Base-by-base conservation (phyloP, 371 early-diverging fungal species). In the Globomyces sp. region DNA sequence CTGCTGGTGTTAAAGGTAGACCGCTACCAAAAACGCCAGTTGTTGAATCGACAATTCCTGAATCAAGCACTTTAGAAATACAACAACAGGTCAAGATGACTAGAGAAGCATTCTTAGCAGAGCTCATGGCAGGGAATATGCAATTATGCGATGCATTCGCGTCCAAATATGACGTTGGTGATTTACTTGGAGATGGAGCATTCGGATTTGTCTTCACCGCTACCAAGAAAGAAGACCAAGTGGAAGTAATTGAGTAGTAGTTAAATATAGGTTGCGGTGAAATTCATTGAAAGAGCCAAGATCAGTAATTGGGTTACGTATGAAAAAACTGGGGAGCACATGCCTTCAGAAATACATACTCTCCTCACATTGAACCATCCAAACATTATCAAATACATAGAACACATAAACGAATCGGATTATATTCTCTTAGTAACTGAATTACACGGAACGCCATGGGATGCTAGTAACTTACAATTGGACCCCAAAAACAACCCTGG, bases 231-330 rank as follows among this genome's bases (percentile, higher is more conserved):
- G 51, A 34, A 43, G 74, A 75, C 58, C 41, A 58, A 8, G 24
- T 36, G 4, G 71, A 70, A 58, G 77, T 77, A n/a, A 51, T 50
- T 40, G 6, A 1, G 24, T 24, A 24, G 24, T 24, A 24, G 9
- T 1, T 55, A 39, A 55, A 55, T 13, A 50, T 81, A 88, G 69
- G 87, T 88, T 58, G 91, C 91, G 5, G 87, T 90, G 68, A 91
- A 91, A 68, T 91, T 91, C 70, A 88, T 91, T 60, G 81, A 84
- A 64, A 78, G 79, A n/a, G 72, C 85, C 63, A 89, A 86, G 72
- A 78, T 90, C 9, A 79, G 81, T 43, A 74, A 78, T 39, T 86
- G 87, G 86, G 82, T 81, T 37, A 67, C 6, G 4, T 45, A 9
- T 8, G 2, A 24, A 24, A 11, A 42, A 34, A 49, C 41, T n/a